Base-by-base conservation (phyloP, 176 grass and related monocot genomes). In the Thinopyrum elongatum region DNA sequence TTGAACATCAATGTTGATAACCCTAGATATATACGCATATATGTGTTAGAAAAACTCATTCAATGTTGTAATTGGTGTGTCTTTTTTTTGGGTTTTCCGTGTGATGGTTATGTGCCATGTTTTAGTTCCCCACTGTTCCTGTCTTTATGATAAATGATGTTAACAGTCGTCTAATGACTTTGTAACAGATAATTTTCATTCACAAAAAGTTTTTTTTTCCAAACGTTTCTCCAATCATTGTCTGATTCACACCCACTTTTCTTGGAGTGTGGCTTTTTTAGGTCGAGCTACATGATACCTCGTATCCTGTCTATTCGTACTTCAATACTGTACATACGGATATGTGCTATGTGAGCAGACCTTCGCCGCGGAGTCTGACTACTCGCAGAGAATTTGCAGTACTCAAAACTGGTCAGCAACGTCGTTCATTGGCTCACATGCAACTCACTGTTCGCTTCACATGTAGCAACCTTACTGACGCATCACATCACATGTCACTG, bases 141-240 rank as follows among this genome's bases (percentile, higher is more conserved):
- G 47, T 49, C 27, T 41, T 76, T 89, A 47, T 60, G 2, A 9
- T 23, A 70, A 78, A 49, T 51, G 10, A 59, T 67, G 73, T 31
- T 60, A 59, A 44, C 30, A 44, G 60, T 74, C 16, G n/a, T 46
- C 34, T 59, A 60, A 1, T 68, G 70, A 10, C 39, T 82, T 86
- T 85, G 3, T 63, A 82, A 51, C 36, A 15, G 49, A 27, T 53
- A 72, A 72, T 16, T 74, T 59, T 44, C 35, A 29, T 82, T 82
- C 29, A 12, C 8, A 65, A 38, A 38, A 31, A 38, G 7, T n/a
- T 8, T 34, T 14, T 19, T 53, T 76, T 31, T 22, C n/a, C 2
- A 81, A 89, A 53, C 5, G 13, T 59, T 86, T 82, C 28, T 77
- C 62, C 33, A 59, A 66, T 75, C 13, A 41, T 76, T 90, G 41